Conservation (phyloP, 2,329 filamentous ascomycete species). For the Cercospora citrullina region DNA sequence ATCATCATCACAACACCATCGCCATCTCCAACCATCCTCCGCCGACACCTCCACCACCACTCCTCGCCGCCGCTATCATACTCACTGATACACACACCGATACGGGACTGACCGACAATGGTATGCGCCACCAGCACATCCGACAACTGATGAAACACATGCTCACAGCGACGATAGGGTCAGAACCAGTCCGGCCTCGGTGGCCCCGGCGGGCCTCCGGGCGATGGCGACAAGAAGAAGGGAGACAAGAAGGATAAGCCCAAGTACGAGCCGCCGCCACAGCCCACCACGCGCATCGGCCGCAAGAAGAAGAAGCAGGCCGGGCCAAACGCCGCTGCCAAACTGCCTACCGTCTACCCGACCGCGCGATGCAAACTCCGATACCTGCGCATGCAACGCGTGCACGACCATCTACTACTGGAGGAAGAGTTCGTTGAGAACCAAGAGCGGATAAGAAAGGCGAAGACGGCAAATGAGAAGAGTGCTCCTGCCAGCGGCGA, state of each 20-base stretch:
- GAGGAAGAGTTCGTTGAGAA: conserved; percentile 99
- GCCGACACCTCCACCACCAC: neutral
- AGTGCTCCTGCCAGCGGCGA: conserved; percentile 62
- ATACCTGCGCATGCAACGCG: conserved; percentile 95
- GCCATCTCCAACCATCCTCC: conserved; percentile 11
- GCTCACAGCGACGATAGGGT: conserved; percentile 55
- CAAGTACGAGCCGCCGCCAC: conserved; percentile 98
- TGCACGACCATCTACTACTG: conserved; percentile 93
- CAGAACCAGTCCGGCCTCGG: conserved; percentile 87
- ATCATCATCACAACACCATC: conserved; percentile 14
- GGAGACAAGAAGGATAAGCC: conserved; percentile 91
- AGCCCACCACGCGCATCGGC: conserved; percentile 93
- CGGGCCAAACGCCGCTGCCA: conserved; percentile 89
- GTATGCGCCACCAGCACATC: conserved; percentile 19
- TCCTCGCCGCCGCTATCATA: neutral
- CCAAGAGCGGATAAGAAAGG: conserved; percentile 91
- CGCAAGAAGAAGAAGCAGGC: conserved; percentile 98
- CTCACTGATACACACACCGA: neutral
- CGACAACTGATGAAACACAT: neutral
- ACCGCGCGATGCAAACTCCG: conserved; percentile 97
- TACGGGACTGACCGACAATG: conserved; percentile 14
- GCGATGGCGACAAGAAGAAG: conserved; percentile 82
- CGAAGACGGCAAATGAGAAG: conserved; percentile 75
- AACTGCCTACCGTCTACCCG: conserved; percentile 90
- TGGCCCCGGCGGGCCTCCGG: conserved; percentile 58